phyloP scores from a whole-genome alignment of 1,284 basidiomycete genomes.

The Leccinum pachyderme region DNA sequence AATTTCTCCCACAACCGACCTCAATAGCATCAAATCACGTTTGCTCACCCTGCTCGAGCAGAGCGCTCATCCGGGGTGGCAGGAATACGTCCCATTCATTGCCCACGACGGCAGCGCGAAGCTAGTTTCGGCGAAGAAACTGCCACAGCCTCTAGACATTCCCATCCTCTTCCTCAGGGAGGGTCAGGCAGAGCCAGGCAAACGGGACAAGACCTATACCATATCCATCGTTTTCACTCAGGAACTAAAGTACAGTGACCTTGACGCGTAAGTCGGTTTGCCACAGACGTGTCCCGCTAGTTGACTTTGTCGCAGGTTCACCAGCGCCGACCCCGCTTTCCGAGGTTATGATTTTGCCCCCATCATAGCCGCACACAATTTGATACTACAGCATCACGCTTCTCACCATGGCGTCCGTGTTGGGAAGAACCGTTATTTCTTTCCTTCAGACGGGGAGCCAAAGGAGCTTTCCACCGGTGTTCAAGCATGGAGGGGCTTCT shows the following conservation, averaged over 20 bases:
- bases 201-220: slow-evolving; percentile 47
- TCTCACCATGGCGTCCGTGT: slow-evolving; percentile 53
- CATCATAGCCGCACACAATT: slow-evolving; percentile 60
- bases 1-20: slow-evolving; percentile 50
- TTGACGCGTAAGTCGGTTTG: slow-evolving; percentile 48
- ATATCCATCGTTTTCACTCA: slow-evolving; percentile 49
- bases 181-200: slow-evolving; percentile 43
- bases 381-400: slow-evolving; percentile 61
- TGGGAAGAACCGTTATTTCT: slow-evolving; percentile 65
- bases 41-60: slow-evolving; percentile 61
- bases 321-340: slow-evolving; percentile 43
- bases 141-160: slow-evolving; percentile 58
- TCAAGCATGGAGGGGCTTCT: slow-evolving; percentile 65
- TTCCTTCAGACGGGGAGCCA: slow-evolving; percentile 33
- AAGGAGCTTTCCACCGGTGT: slow-evolving; percentile 46
- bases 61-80: slow-evolving; percentile 36
- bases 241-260: slow-evolving; percentile 42
- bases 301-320: slow-evolving; percentile 41
- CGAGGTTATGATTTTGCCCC: slow-evolving; percentile 51
- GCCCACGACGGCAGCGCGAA: slow-evolving; percentile 64
- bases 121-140: slow-evolving; percentile 51
- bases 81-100: slow-evolving; percentile 43
- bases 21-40: slow-evolving; percentile 47
- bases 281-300: not conserved
- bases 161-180: slow-evolving; percentile 53